These are phyloP conservation scores for Cocos nucifera DNA, from an alignment of 176 grass and related monocot genomes.

Conservation along the genomic window DNA sequence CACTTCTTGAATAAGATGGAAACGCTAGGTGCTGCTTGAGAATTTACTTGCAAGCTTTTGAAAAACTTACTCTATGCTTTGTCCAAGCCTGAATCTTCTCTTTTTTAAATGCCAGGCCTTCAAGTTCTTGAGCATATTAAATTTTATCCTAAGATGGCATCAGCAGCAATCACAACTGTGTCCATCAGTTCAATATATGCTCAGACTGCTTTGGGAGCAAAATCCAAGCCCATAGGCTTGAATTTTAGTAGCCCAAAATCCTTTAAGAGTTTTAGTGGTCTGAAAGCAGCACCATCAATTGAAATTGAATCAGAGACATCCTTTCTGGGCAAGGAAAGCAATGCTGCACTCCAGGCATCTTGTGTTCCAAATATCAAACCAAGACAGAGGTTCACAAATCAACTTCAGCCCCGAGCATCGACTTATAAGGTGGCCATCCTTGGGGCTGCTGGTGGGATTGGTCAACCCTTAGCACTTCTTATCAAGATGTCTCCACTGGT, in stretches of 20 bases:
- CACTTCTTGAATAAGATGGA: no score
- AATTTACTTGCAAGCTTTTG: no score
- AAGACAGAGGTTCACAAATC: conserved; percentile 30
- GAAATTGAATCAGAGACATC: conserved; percentile 13
- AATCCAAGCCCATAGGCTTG: conserved; percentile 11
- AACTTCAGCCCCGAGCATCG: conserved; percentile 39
- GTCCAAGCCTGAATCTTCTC: no score
- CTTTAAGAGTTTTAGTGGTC: conserved; percentile 19
- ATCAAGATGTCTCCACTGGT: conserved; percentile 87
- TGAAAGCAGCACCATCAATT: conserved; percentile 28
- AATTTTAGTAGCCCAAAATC: conserved; percentile 3
- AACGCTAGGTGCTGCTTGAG: no score
- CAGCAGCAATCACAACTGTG: background rate
- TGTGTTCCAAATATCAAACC: conserved; percentile 31
- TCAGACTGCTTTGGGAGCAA: conserved; percentile 29
- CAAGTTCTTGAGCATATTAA: no score
- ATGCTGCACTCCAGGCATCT: conserved; percentile 21
- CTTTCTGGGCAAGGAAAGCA: conserved; percentile 20
- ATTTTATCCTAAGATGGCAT: no score
- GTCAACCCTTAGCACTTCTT: conserved; percentile 57
- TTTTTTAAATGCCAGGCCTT: no score
- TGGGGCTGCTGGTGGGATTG: conserved; percentile 76
- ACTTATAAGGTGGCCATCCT: conserved; percentile 74
- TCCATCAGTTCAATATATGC: conserved; percentile 22
- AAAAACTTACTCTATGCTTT: no score